Evolutionary conservation across 352 stramenopile species (phyloP).

Genomic region (Blastocystis sp.): DNA sequence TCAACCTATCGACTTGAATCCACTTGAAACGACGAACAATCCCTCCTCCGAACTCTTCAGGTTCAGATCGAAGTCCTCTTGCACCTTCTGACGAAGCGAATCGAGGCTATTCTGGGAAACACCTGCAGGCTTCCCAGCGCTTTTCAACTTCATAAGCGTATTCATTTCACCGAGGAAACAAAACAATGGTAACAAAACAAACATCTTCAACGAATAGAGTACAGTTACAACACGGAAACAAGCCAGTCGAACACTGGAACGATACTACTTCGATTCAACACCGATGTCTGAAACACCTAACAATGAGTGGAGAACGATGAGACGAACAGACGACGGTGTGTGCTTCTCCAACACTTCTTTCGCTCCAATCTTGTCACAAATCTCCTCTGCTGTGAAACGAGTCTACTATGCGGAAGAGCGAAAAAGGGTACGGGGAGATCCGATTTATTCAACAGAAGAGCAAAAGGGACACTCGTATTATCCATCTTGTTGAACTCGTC

Average conservation of each 20-base stretch:
- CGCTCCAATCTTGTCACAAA: background rate
- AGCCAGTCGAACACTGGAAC: background rate
- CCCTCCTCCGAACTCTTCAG: background rate
- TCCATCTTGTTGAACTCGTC: background rate
- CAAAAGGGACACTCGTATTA: background rate
- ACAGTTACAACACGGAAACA: background rate
- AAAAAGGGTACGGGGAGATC: background rate
- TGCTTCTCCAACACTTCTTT: background rate
- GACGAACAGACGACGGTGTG: background rate
- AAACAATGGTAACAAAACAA: background rate
- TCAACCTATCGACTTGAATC: background rate
- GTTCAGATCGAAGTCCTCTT: background rate
- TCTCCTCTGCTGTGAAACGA: background rate
- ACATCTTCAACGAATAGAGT: background rate
- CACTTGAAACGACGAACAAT: background rate
- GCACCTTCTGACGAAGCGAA: background rate
- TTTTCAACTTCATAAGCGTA: background rate
- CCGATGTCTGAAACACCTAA: conserved; percentile 34
- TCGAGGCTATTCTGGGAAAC: background rate
- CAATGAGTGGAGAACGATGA: background rate
- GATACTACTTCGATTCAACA: background rate
- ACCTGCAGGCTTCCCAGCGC: background rate
- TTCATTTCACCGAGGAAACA: background rate
- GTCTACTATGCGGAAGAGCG: background rate
- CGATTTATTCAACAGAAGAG: conserved; percentile 14